Evolutionary conservation across 1,284 basidiomycete genomes (phyloP).

Genomic region (Fomes fomentarius): DNA sequence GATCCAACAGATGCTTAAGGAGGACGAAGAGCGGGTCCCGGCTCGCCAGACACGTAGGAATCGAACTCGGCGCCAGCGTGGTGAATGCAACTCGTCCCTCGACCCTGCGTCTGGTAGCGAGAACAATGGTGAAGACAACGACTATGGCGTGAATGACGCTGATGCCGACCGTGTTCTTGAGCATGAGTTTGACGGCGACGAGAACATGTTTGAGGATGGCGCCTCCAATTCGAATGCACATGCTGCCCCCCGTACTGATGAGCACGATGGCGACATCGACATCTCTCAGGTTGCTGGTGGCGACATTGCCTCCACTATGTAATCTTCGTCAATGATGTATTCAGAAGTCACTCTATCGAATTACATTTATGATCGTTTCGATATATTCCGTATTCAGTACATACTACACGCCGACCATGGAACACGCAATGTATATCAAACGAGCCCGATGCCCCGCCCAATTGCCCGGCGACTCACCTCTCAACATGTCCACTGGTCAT

Average conservation of each 20-base stretch:
- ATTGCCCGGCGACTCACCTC: too few relatives aligned
- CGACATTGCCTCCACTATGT: background rate
- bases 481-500: too few relatives aligned
- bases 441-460: too few relatives aligned
- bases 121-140: background rate
- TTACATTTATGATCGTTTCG: too few relatives aligned
- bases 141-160: background rate
- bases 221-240: too few relatives aligned
- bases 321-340: too few relatives aligned
- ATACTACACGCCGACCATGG: too few relatives aligned
- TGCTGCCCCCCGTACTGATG: too few relatives aligned
- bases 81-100: background rate
- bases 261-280: background rate
- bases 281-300: background rate
- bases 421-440: too few relatives aligned
- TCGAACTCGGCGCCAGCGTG: background rate
- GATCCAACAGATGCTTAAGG: background rate
- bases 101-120: background rate
- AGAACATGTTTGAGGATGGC: too few relatives aligned
- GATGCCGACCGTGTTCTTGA: background rate
- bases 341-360: too few relatives aligned
- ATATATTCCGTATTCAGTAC: too few relatives aligned
- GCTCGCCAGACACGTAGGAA: background rate
- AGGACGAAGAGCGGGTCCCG: background rate
- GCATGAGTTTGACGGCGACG: background rate